Conservation (phyloP, 108 stramenopile genomes). For the Cyclotella sp. region DNA sequence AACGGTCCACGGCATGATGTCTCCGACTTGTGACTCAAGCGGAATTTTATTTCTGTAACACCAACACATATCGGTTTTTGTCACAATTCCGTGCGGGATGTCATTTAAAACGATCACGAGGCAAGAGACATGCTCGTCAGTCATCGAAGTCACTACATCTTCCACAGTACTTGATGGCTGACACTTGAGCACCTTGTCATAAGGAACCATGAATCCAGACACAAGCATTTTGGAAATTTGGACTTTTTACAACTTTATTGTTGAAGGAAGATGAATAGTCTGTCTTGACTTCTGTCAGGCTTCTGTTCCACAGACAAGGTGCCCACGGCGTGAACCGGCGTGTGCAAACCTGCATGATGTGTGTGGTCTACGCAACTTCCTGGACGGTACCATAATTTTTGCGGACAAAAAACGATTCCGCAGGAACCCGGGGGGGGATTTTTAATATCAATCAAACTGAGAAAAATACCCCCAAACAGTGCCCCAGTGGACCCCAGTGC, state of each 20-base stretch:
- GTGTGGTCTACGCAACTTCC: no score
- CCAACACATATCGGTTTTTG: constrained; percentile 66
- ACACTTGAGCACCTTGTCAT: constrained; percentile 55
- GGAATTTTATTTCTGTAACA: constrained; percentile 48
- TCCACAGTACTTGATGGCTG: constrained; percentile 46
- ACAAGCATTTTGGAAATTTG: constrained; percentile 42
- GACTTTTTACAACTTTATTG: background rate
- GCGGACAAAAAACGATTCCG: no score
- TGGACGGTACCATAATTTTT: no score
- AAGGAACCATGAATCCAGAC: constrained; percentile 60
- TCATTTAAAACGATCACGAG: constrained; percentile 52
- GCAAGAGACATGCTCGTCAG: constrained; percentile 51
- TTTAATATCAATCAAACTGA: no score
- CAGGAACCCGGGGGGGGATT: no score
- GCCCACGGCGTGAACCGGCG: no score
- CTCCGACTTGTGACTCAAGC: constrained; percentile 48
- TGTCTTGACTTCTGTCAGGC: no score
- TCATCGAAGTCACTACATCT: constrained; percentile 50
- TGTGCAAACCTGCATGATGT: no score
- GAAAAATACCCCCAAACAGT: no score
- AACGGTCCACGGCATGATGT: constrained; percentile 61
- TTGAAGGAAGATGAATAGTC: background rate
- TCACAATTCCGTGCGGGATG: constrained; percentile 58
- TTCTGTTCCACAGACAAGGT: no score
- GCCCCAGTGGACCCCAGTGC: no score